Evolutionary conservation across 345 rosid species (phyloP), one percentile per base, ranked within the genome.

Genomic region (Eucalyptus albens): DNA sequence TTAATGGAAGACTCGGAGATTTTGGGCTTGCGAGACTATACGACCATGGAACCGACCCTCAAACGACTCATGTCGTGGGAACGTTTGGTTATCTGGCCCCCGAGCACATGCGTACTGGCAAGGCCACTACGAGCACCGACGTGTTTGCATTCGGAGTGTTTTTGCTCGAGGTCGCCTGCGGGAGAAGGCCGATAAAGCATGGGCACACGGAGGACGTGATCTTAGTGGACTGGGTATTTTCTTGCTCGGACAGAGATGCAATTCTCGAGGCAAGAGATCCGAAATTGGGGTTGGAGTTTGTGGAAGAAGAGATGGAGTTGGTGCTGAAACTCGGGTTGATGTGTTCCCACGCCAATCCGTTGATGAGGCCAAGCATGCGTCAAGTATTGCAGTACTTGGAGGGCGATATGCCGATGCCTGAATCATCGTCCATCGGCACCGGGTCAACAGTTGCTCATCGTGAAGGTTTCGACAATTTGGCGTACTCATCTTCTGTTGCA

Each of bases 71-170:
- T 4, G 65, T 91, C 22, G 94, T 77, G 88, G 62, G 94, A 89
- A 95, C 96, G 1, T 3, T 92, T 8, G 96, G 97, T 3, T 94
- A 94, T 50, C 83, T 95, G 12, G 95, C 95, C 21, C 95, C 95
- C 47, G 67, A 59, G 67, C 15, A 59, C 1, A 5, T 26, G 14
- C 67, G 67, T 0, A 59, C 67, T 0, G 67, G 67, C 67, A 59
- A 59, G 67, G n/a, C n/a, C 67, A 59, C n/a, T 26, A 59, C 1
- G 67, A 26, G 67, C 15, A 59, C 67, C n/a, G 67, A 59, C n/a
- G 67, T 59, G 67, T 59, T 59, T 12, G 67, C 67, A 1, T 59
- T 59, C 0, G 67, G 67, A 0, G 67, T 27, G 67, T 59, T 59
- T 26, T 26, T 59, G n/a, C n/a, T 59, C 15, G 67, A 59, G 67